Base-by-base conservation (phyloP, 2,329 filamentous ascomycete species). In the Apiospora koreana region DNA sequence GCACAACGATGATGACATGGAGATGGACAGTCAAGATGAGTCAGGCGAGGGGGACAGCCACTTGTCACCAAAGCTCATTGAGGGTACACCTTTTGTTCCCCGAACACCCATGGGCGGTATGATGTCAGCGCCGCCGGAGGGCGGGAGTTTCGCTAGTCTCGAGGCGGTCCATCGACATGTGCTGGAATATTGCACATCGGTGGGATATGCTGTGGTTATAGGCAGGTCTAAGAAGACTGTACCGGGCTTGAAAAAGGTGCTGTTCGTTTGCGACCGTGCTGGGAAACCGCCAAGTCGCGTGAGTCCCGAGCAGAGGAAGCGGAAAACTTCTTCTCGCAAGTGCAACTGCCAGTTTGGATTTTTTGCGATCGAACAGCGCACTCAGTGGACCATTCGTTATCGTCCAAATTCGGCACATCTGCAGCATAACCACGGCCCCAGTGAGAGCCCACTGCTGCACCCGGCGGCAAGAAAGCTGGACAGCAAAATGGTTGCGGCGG, bases 301-400 rank as follows among this genome's bases (percentile, higher is more conserved):
- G n/a, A 90, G 83, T 72, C 87, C 89, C 1, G 89, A 91, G 79
- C 86, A 87, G 72, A 86, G 89, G 69, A 91, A 91, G 79, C 85
- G 88, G 28, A 90, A 89, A 76, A 92, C 89, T 0, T 91, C 89
- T 10, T 91, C 89, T n/a, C 85, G 89, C 64, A 92, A 92, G 75
- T 91, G 89, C 75, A 89, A 91, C 74, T 92, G 89, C 73, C 88
- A 88, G 41, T 92, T 92, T 77, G 89, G 89, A n/a, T 91, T 92
- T 78, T 92, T 91, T 73, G 89, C 89, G 69, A 89, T 92, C 48
- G 89, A 92, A 78, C 88, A 91, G 76, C 84, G 89, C 71, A 91
- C 88, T 0, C 88, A 91, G 74, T 92, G 89, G 89, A 89, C 88
- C 0, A 87, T 92, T 70, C 85, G 89, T 68, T 91, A 91, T 75